Percentiles rank a stretch among this genome's conserved stretches.
phyloP scores from a whole-genome alignment of 2,329 filamentous ascomycete species.

The Polytolypa hystricis region DNA sequence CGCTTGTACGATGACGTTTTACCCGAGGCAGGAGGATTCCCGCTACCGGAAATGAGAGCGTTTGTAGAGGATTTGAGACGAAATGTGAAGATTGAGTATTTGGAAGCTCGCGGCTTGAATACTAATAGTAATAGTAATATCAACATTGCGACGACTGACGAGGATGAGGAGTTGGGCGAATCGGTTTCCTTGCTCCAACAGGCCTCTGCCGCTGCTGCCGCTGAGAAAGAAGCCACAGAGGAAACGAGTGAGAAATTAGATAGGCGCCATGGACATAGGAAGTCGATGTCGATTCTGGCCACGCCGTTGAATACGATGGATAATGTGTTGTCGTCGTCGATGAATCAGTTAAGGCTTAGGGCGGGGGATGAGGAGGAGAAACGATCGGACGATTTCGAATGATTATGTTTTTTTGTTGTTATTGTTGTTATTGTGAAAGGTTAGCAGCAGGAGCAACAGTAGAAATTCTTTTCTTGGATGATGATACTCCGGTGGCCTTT shows the following conservation, averaged over 20 bases:
- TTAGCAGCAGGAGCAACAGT: too few relatives aligned
- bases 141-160: too few relatives aligned
- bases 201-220: too few relatives aligned
- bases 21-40: constrained; percentile 30
- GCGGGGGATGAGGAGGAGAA: constrained; percentile 24
- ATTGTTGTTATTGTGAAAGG: too few relatives aligned
- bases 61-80: constrained; percentile 35
- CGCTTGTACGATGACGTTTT: constrained; percentile 39
- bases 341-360: constrained; percentile 26
- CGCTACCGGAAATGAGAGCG: constrained; percentile 42
- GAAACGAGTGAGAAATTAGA: constrained; percentile 46
- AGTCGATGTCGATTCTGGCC: constrained; percentile 50
- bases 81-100: constrained; percentile 32
- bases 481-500: too few relatives aligned
- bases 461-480: too few relatives aligned
- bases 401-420: too few relatives aligned
- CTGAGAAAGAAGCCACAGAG: too few relatives aligned
- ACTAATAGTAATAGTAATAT: constrained; percentile 19
- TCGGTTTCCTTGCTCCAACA: background rate
- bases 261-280: constrained; percentile 38
- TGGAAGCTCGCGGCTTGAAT: constrained; percentile 32
- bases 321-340: too few relatives aligned
- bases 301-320: too few relatives aligned
- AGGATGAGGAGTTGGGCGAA: background rate
- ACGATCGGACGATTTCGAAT: constrained; percentile 39